Base-by-base conservation (phyloP, 495 filamentous ascomycete genomes). In the Podospora bellae-mahoneyi region DNA sequence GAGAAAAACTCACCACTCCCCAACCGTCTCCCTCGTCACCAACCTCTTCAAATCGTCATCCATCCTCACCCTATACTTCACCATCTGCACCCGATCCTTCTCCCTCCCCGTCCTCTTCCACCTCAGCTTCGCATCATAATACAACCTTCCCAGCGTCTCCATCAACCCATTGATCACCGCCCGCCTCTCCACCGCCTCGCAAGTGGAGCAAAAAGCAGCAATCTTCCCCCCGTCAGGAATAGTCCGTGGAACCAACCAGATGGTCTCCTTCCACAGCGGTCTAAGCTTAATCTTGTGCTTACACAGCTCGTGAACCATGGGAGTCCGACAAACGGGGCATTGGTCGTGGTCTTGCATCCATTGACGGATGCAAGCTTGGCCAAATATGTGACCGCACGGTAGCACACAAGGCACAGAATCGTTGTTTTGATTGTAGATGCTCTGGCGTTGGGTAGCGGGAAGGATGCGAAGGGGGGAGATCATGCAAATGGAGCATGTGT, bases 351-450 rank as follows among this genome's bases (percentile, higher is more conserved):
- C 13, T 0, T 44, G 0, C 19, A 70, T 56, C 70, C 70, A 72
- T 4, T 5, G 10, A 0, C 13, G 4, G 28, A 72, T 39, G 60
- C 73, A 74, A 5, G 13, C 5, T 5, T 1, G 1, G 4, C 73
- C 60, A 30, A 70, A 68, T n/a, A 72, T 64, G 44, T 74, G 73
- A 20, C 70, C 73, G 32, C 73, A 74, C 0, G 71, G 70, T 1
- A 74, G 28, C 2, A 74, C n/a, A 3, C 48, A 19, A 1, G 68
- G 62, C 15, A 63, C 39, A 13, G 10, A 15, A 6, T 67, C 66
- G 7, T 57, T 58, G 55, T 15, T 58, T 9, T 9, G 55, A 23
- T 19, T 10, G 18, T 10, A 18, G 18, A 28, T 1, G 28, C 10
- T 3, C 10, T 9, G 10, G 23, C 7, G 13, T 19, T 1, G 28